Evolutionary conservation across 2,329 filamentous ascomycete genomes (phyloP).

Genomic region (Pseudopyrenochaeta lycopersici): DNA sequence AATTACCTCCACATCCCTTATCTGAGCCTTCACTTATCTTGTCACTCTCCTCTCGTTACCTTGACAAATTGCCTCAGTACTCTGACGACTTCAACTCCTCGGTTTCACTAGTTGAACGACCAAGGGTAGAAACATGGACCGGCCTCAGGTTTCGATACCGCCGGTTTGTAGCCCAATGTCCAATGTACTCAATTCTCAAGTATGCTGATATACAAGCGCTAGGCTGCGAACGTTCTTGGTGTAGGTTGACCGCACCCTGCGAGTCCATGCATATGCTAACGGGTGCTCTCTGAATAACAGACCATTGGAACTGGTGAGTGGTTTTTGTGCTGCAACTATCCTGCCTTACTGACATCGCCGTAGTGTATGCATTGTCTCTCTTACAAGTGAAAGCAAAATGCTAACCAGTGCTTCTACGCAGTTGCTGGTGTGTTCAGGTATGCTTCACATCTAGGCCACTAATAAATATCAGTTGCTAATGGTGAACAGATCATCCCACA

Average conservation of each 20-base stretch:
- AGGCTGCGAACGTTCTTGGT: slow-evolving; percentile 52
- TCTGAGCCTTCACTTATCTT: not conserved
- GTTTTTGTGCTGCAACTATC: not conserved
- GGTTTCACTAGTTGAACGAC: not conserved
- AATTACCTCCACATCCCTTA: not conserved
- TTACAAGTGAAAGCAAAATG: not conserved
- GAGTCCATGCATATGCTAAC: slow-evolving; percentile 21
- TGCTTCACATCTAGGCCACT: not conserved
- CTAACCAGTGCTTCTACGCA: slow-evolving; percentile 30
- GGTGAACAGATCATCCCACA: slow-evolving; percentile 43
- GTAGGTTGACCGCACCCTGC: slow-evolving; percentile 32
- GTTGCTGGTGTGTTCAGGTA: slow-evolving; percentile 55
- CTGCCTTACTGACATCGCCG: slow-evolving; percentile 17
- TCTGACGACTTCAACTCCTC: too few species aligned
- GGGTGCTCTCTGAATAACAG: slow-evolving; percentile 20
- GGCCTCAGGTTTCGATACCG: slow-evolving; percentile 46
- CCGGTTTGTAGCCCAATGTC: slow-evolving; percentile 29
- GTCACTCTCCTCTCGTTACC: not conserved
- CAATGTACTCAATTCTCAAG: not conserved
- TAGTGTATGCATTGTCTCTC: slow-evolving; percentile 29
- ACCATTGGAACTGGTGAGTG: slow-evolving; percentile 50
- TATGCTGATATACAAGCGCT: slow-evolving; percentile 28
- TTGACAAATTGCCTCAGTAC: not conserved
- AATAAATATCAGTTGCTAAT: slow-evolving; percentile 19
- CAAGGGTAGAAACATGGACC: slow-evolving; percentile 27